Base-by-base conservation (phyloP, 768 basidiomycete genomes). In the Panellus pusillus region DNA sequence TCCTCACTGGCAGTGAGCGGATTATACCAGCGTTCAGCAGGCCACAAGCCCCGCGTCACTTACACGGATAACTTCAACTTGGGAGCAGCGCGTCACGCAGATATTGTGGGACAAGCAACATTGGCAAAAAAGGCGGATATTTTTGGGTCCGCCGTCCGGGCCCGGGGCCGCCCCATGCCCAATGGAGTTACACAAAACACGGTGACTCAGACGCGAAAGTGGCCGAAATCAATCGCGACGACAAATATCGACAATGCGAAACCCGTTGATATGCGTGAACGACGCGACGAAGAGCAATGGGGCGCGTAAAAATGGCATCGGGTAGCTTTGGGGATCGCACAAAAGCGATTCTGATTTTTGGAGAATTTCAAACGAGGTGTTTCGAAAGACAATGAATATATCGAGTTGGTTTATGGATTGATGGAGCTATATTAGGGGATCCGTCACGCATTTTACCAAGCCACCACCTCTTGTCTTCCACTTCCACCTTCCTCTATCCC, bases 361-460 rank as follows among this genome's bases (percentile, higher is more conserved):
- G 6, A 24, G 24, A 40, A 40, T 17, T 20, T 17, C n/a, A 6
- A 12, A 40, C 14, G 11, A 3, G n/a, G 27, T 40, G 13, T 40
- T n/a, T 15, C 9, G 6, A 9, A 28, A 50, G 18, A 7, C 12
- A 18, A 9, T 4, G 6, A 20, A 27, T 42, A 32, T 38, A 0
- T 15, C 12, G 27, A 1, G 14, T 43, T 47, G 17, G 55, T 57
- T 3, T 57, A 57, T 35, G 11, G n/a, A 44, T 48, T 57, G 55
- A 57, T 57, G 50, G 46, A 45, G 42, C 45, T 57, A 47, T 43
- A 57, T 48, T 28, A 46, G 28, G 18, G 43, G 24, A 36, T 6
- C 45, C 3, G 51, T 53, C 56, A 57, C 50, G 50, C 55, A 37
- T 52, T 39, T 43, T 49, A 18, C 27, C 41, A 28, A 28, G 38